A percentile compares a stretch with the other conserved stretches of the same genome.
These are phyloP conservation scores for Geotrichum macrosporum DNA, from an alignment of 1,139 yeast species.

Conservation along the genomic window DNA sequence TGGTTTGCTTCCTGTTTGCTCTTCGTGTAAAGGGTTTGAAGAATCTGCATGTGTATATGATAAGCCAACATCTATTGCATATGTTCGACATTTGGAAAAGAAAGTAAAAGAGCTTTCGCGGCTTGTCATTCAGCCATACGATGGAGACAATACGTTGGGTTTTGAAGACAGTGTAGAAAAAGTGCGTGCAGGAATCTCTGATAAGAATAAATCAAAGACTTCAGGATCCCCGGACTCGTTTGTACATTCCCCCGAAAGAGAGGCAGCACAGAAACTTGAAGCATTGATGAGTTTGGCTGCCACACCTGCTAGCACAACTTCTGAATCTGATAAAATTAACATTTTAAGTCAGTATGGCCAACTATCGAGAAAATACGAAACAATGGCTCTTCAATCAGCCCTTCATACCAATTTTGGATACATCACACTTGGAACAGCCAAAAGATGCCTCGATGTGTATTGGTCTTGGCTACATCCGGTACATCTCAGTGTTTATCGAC, in stretches of 20 bases:
- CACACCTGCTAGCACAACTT: not conserved
- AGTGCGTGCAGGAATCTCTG: not conserved
- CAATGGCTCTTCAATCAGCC: slow-evolving; percentile 9
- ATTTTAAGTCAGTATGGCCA: slow-evolving; percentile 8
- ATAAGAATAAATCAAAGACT: not conserved
- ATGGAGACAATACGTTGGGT: not conserved
- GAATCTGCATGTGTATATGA: slow-evolving; percentile 20
- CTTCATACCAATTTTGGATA: slow-evolving; percentile 17
- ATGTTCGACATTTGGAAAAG: slow-evolving; percentile 21
- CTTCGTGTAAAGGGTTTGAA: slow-evolving; percentile 20
- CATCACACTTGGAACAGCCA: slow-evolving; percentile 16
- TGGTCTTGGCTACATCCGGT: slow-evolving; percentile 22
- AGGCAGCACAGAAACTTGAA: slow-evolving; percentile 1
- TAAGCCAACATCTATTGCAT: slow-evolving; percentile 22
- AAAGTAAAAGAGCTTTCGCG: slow-evolving; percentile 19
- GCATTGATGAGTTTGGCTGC: not conserved
- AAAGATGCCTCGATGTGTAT: slow-evolving; percentile 17
- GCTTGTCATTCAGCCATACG: slow-evolving; percentile 4
- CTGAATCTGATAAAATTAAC: slow-evolving; percentile 9
- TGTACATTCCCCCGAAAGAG: not conserved
- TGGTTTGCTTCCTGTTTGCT: slow-evolving; percentile 20
- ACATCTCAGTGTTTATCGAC: slow-evolving; percentile 17
- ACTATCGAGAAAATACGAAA: slow-evolving; percentile 8
- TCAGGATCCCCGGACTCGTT: slow-evolving; percentile 13
- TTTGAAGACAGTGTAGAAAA: slow-evolving; percentile 1